Base-by-base conservation (phyloP, 1,284 basidiomycete species). In the Fistulinella cinereoalba region DNA sequence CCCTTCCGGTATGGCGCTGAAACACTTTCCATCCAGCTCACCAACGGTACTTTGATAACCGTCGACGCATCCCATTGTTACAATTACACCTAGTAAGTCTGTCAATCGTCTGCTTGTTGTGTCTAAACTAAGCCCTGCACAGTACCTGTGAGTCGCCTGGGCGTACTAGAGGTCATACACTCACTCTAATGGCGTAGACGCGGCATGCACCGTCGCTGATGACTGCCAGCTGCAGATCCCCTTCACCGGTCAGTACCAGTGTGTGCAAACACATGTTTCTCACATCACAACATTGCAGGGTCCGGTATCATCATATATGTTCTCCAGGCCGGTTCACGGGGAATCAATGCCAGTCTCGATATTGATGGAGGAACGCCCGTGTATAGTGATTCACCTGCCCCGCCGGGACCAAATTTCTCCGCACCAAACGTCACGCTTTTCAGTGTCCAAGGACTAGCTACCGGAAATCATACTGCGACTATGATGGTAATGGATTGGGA, bases 251-350 rank as follows among this genome's bases (percentile, higher is more conserved):
- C 18, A 32, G 44, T 24, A 10, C 21, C 22, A 27, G n/a, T 18
- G 2, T 4, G 3, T 33, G 19, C 15, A 22, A n/a, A n/a, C n/a
- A n/a, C n/a, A 1, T n/a, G 7, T 13, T 29, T 31, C 15, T 9
- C 27, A 4, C 21, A 11, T 55, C n/a, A 33, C n/a, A 10, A 38
- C 16, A 13, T 36, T 11, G 5, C 15, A 60, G 56, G 57, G 9
- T 57, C 56, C 7, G 52, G 56, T 7, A 52, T 60, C 32, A 38
- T 34, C 11, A 36, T 60, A 36, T 47, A 49, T n/a, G 51, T 59
- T 25, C 47, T 59, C 18, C 54, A 59, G 11, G 54, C 51, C 22
- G 56, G 57, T 15, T 10, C 28, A 6, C 32, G 47, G 15, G 54
- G 56, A 1, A 45, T 52, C 18, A 45, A 52, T 16, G 47, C 55